Conservation (phyloP, 768 basidiomycete species). For the Crepidotus variabilis region DNA sequence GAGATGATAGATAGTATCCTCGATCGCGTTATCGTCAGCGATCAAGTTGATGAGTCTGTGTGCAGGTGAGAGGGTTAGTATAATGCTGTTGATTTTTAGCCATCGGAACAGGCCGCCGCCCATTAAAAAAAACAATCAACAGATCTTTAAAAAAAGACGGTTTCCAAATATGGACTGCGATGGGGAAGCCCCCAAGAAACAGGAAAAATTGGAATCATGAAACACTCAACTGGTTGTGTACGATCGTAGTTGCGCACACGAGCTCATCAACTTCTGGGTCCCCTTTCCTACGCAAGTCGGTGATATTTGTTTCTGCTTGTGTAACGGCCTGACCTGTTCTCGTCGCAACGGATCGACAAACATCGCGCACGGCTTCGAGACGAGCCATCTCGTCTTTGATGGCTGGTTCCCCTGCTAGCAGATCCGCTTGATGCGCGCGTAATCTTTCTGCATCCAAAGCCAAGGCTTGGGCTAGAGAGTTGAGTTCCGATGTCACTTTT, state of each 20-base stretch:
- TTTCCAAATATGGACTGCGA: constrained; percentile 1
- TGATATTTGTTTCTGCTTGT: constrained; percentile 68
- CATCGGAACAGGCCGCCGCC: too few relatives aligned
- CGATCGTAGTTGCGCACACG: constrained; percentile 92
- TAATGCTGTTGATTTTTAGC: too few relatives aligned
- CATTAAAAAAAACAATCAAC: too few relatives aligned
- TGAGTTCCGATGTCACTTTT: constrained; percentile 68
- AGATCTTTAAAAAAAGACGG: too few relatives aligned
- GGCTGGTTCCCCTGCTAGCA: constrained; percentile 87
- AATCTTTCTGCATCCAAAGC: constrained; percentile 69
- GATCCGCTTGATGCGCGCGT: constrained; percentile 77
- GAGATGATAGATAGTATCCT: constrained; percentile 97
- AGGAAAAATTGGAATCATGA: constrained; percentile 12
- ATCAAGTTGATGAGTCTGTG: constrained; percentile 87
- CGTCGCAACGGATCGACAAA: constrained; percentile 76
- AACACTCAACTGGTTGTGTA: constrained; percentile 85
- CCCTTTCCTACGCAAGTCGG: constrained; percentile 76
- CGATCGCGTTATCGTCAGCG: constrained; percentile 99
- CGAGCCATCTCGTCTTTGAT: constrained; percentile 96
- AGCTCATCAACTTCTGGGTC: constrained; percentile 96
- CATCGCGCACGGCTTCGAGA: constrained; percentile 87
- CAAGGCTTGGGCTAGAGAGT: constrained; percentile 63
- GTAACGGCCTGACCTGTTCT: constrained; percentile 61
- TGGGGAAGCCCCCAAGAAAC: constrained; percentile 1
- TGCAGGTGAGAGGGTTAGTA: too few relatives aligned